Conservation (phyloP, 2,329 filamentous ascomycete species). For the Microsporum ferrugineum region DNA sequence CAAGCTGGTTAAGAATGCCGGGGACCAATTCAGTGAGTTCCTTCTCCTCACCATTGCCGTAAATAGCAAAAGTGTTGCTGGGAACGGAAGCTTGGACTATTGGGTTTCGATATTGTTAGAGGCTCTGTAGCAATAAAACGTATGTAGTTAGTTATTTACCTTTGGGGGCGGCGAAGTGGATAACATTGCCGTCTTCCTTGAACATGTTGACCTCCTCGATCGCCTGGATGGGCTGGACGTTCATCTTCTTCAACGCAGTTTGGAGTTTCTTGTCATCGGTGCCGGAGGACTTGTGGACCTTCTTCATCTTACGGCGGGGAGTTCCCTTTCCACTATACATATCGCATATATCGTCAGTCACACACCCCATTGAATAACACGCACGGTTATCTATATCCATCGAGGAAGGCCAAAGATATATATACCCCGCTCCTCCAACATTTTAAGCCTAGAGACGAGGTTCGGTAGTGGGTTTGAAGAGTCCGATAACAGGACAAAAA, state of each 20-base stretch:
- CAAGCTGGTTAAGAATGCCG: conserved; percentile 98
- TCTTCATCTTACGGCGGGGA: conserved; percentile 96
- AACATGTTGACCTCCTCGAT: conserved; percentile 99
- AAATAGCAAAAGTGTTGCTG: conserved; percentile 99
- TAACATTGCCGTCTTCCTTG: conserved; percentile 99
- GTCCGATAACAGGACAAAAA: neutral
- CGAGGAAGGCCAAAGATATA: neutral
- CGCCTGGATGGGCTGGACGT: conserved; percentile 97
- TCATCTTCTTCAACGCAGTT: conserved; percentile 94
- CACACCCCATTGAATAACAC: neutral
- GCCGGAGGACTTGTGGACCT: conserved; percentile 81
- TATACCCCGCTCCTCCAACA: neutral
- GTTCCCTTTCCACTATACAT: conserved; percentile 80
- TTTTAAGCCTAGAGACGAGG: neutral
- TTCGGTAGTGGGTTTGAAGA: neutral
- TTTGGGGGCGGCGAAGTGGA: conserved; percentile 96
- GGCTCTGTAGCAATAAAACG: neutral
- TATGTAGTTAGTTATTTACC: conserved; percentile 46
- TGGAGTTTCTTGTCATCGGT: conserved; percentile 99
- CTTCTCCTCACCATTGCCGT: conserved; percentile 98
- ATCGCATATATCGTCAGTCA: neutral
- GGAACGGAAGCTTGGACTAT: conserved; percentile 92
- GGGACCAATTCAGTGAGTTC: conserved; percentile 98
- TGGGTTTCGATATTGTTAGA: conserved; percentile 7
- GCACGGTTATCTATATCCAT: neutral